Evolutionary conservation across 2,329 filamentous ascomycete species (phyloP).

Genomic region (Byssochlamys sp.): DNA sequence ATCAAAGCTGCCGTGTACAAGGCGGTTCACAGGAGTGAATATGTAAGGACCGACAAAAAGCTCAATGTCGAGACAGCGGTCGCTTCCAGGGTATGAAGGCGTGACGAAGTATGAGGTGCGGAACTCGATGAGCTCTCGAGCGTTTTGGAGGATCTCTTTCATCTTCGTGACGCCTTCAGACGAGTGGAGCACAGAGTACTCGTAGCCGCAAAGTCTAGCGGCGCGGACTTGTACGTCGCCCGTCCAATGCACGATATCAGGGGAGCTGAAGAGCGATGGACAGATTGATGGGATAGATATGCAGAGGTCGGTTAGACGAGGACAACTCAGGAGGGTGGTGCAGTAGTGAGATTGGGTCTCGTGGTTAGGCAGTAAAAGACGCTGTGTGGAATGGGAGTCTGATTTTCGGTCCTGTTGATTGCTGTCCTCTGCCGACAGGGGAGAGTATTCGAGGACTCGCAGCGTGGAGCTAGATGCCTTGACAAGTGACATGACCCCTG

Average conservation of each 20-base stretch:
- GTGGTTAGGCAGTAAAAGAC: not conserved
- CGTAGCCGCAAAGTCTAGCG: slow-evolving; percentile 7
- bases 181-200: not conserved
- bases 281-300: slow-evolving; percentile 11
- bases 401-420: slow-evolving; percentile 4
- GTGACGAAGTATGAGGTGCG: slow-evolving; percentile 1
- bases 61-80: not conserved
- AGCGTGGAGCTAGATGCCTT: slow-evolving; percentile 40
- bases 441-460: slow-evolving; percentile 44
- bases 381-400: not conserved
- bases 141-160: not conserved
- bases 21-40: not conserved
- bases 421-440: slow-evolving; percentile 37
- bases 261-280: slow-evolving; percentile 6
- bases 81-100: not conserved
- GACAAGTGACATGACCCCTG: slow-evolving; percentile 43
- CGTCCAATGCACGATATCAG: slow-evolving; percentile 7
- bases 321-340: slow-evolving; percentile 6
- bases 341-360: slow-evolving; percentile 7
- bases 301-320: slow-evolving; percentile 7
- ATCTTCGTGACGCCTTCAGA: slow-evolving; percentile 3
- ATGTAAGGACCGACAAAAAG: slow-evolving; percentile 1
- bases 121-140: not conserved
- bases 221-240: slow-evolving; percentile 14
- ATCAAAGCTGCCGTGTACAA: slow-evolving; percentile 17